Percentiles rank a stretch among this genome's conserved stretches.
These are phyloP conservation scores for Penicillium waksmanii DNA, from an alignment of 495 filamentous ascomycete species.

Conservation along the genomic window DNA sequence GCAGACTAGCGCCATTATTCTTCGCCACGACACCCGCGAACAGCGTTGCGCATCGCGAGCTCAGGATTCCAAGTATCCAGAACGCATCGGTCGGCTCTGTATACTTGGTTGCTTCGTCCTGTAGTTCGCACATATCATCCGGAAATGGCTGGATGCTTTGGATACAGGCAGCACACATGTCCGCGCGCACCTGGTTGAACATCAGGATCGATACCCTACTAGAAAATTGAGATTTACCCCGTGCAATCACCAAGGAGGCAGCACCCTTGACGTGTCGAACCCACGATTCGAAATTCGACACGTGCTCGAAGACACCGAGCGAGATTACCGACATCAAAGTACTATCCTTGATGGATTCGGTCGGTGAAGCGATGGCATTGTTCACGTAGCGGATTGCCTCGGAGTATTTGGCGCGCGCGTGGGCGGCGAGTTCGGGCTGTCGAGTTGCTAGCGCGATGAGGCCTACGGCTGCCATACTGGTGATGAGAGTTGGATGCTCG, in stretches of 20 bases:
- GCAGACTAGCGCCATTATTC: background rate
- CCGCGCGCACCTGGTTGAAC: constrained; percentile 57
- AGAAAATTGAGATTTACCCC: constrained; percentile 54
- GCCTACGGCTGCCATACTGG: constrained; percentile 50
- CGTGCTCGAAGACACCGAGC: constrained; percentile 61
- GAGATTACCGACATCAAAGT: constrained; percentile 63
- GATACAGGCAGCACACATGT: constrained; percentile 30
- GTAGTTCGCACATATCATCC: constrained; percentile 26
- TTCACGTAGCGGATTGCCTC: constrained; percentile 49
- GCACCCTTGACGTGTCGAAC: constrained; percentile 59
- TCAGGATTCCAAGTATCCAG: constrained; percentile 29
- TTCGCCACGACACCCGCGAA: constrained; percentile 11
- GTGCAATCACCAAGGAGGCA: constrained; percentile 49
- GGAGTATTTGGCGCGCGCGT: constrained; percentile 45
- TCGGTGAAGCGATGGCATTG: constrained; percentile 50
- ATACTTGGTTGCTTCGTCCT: constrained; percentile 32
- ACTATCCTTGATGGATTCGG: constrained; percentile 58
- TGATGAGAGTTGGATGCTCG: constrained; percentile 37
- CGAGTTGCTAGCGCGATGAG: constrained; percentile 42
- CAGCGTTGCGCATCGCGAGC: constrained; percentile 24
- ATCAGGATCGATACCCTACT: constrained; percentile 49
- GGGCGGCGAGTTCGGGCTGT: constrained; percentile 35
- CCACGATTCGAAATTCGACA: constrained; percentile 49
- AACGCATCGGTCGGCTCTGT: constrained; percentile 20
- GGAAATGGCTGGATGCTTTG: constrained; percentile 27